These are phyloP conservation scores for Esteya vermicola DNA, from an alignment of 2,329 filamentous ascomycete species.

Conservation along the genomic window DNA sequence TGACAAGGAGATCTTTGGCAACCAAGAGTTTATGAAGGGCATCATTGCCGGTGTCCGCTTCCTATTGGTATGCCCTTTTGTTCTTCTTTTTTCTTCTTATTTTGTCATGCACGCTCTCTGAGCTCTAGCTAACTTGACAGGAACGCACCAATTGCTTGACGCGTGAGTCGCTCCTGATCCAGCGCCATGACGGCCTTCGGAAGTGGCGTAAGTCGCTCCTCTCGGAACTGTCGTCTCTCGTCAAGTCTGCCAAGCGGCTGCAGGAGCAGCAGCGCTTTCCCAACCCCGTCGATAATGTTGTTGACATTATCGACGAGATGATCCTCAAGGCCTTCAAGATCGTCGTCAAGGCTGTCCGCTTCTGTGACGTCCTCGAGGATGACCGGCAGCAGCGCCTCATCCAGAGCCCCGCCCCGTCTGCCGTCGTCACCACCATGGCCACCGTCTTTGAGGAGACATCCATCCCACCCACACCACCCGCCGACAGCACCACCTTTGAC, in stretches of 20 bases:
- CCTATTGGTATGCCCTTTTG: constrained; percentile 52
- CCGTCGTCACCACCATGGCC: constrained; percentile 43
- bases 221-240: constrained; percentile 76
- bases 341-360: constrained; percentile 78
- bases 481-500: constrained; percentile 39
- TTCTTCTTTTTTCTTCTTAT: not conserved
- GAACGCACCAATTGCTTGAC: constrained; percentile 82
- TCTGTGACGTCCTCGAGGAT: constrained; percentile 72
- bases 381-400: constrained; percentile 33
- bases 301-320: constrained; percentile 79
- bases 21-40: constrained; percentile 87
- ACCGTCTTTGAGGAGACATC: constrained; percentile 43
- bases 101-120: too few species aligned
- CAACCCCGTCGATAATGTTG: constrained; percentile 41
- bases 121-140: constrained; percentile 29
- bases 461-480: constrained; percentile 49
- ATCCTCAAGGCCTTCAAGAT: constrained; percentile 88
- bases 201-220: constrained; percentile 75
- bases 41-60: constrained; percentile 88
- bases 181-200: constrained; percentile 61
- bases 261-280: constrained; percentile 52
- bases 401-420: constrained; percentile 19
- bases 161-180: constrained; percentile 61
- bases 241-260: constrained; percentile 76
- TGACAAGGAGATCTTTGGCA: constrained; percentile 66